Conservation (phyloP, 441 rosid genomes). For the Populus hybrid region DNA sequence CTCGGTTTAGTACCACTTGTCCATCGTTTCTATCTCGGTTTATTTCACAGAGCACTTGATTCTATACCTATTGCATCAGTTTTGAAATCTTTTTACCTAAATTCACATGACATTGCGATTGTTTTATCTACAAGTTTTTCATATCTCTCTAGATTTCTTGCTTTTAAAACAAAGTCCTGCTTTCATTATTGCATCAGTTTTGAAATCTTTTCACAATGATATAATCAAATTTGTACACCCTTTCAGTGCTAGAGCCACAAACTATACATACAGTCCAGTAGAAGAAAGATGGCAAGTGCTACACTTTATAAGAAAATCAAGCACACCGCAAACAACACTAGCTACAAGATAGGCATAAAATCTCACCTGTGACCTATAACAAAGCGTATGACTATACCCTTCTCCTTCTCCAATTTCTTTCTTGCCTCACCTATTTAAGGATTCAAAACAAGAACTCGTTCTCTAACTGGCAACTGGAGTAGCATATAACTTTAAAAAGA, state of each 20-base stretch:
- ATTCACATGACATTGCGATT: neutral
- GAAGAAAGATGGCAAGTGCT: neutral
- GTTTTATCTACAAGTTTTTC: neutral
- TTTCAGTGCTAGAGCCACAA: neutral
- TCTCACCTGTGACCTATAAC: slow-evolving; percentile 86
- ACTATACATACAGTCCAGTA: neutral
- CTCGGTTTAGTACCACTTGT: neutral
- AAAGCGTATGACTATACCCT: slow-evolving; percentile 75
- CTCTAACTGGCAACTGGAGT: neutral
- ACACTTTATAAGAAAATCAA: neutral
- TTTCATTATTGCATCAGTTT: neutral
- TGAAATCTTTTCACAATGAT: neutral
- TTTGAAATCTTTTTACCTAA: no score
- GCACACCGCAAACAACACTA: neutral
- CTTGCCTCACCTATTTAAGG: slow-evolving; percentile 47
- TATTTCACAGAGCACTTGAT: neutral
- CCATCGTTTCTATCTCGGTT: neutral
- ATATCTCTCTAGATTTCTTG: neutral
- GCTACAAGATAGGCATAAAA: neutral
- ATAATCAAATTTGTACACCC: neutral
- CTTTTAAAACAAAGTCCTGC: neutral
- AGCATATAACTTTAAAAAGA: neutral
- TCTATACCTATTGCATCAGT: no score
- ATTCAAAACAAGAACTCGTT: neutral
- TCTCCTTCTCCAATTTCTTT: slow-evolving; percentile 67